Base-by-base conservation (phyloP, 192 early-diverging fungal species). In the Geranomyces michiganensis region DNA sequence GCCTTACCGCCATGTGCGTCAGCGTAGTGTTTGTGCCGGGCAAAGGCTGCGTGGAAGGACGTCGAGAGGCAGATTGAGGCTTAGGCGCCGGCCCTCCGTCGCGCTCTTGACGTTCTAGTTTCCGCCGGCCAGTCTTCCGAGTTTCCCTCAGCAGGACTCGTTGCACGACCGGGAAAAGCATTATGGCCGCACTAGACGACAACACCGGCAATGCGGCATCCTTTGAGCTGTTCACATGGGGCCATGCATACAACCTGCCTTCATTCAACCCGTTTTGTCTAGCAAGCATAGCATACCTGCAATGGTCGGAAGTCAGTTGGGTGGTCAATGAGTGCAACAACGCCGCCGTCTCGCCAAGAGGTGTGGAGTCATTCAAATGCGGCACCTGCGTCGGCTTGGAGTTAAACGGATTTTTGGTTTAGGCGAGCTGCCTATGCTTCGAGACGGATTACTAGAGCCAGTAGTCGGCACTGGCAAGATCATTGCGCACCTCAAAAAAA, bases 181-280 rank as follows among this genome's bases (percentile, higher is more conserved):
- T 10, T 7, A 53, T 53, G 51, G 3, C 51, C 3, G 51, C 51
- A 15, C n/a, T 24, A 7, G 51, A 53, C 46, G 19, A 19, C 19
- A 26, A 24, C 51, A 3, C 19, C 4, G 51, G 51, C 19, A 17
- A 26, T 24, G 51, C 51, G 7, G 51, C 51, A 9, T 4, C 62
- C 5, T 49, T 90, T 21, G 86, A 91, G 75, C 81, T 93, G 24
- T 92, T 88, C 75, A 80, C 87, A 27, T 93, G 88, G 84, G 90
- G 91, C 30, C 76, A 84, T 33, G 85, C 85, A 14, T 84, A 82
- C 32, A 83, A 84, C 31, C 76, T 84, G 27, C 79, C 86, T 19
- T 91, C 91, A 0, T 88, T 92, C 62, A 91, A 94, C 55, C 88
- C 92, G 9, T 83, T 82, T 8, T 92, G 90, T 75, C 72, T 92